These are phyloP conservation scores for Funneliformis geosporum DNA, from an alignment of 192 early-diverging fungal genomes.

Conservation along the genomic window DNA sequence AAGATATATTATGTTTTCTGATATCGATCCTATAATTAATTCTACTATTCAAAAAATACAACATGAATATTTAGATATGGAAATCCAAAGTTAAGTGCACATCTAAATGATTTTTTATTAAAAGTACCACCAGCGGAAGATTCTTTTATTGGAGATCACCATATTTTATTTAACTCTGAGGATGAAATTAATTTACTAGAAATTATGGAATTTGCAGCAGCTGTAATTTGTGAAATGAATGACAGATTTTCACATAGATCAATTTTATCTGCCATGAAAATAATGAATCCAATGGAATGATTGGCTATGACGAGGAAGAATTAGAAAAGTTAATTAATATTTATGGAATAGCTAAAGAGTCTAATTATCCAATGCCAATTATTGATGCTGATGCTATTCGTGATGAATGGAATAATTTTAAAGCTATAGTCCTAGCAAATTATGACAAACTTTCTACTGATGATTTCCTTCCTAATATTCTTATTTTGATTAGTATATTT, in stretches of 20 bases:
- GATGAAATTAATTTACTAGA: neutral
- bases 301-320: neutral
- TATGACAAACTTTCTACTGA: neutral
- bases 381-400: neutral
- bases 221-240: neutral
- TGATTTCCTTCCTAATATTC: neutral
- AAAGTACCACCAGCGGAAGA: neutral
- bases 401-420: neutral
- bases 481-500: neutral
- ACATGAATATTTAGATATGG: too few species aligned
- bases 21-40: too few species aligned
- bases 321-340: neutral
- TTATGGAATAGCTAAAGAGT: neutral
- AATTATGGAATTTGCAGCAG: neutral
- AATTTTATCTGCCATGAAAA: conserved; percentile 4
- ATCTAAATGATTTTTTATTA: neutral
- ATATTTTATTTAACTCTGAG: neutral
- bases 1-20: too few species aligned
- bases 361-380: neutral
- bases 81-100: neutral
- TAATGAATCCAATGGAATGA: neutral
- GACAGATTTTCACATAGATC: neutral
- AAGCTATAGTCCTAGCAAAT: neutral
- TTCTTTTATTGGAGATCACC: neutral
- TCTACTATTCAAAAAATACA: too few species aligned